Evolutionary conservation across 345 rosid genomes (phyloP), one percentile per base, ranked within the genome.

Genomic region (Anacardium occidentale): DNA sequence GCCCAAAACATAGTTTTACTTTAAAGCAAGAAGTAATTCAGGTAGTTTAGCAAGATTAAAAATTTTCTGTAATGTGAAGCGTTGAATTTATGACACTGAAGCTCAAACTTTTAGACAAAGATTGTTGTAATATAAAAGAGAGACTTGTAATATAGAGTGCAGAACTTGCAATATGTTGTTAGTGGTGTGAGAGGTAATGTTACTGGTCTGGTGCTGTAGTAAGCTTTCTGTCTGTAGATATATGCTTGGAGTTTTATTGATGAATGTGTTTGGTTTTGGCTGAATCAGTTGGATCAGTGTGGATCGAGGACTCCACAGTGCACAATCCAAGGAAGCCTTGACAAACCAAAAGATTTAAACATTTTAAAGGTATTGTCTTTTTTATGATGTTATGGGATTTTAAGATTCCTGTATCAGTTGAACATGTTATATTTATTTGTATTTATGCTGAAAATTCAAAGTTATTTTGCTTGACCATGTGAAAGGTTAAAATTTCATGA

Each of bases 231-330:
- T 40, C 18, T 47, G 42, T 47, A 5, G 44, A 7, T 66, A 18
- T 52, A 12, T 58, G 29, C n/a, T 24, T 20, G 13, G 34, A 12
- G 62, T 47, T 18, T 57, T 40, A 34, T 24, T 26, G 59, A 47
- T 62, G 20, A 40, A 73, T 64, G 40, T 21, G 13, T 59, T 22
- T 34, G 29, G 17, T 67, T 61, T 78, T 67, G 40, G 45, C 72
- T 40, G 56, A 42, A 55, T 77, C 86, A 91, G 97, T 82, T 94
- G 70, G 91, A 88, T 53, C 97, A 91, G 71, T 82, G 87, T 83
- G 95, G 98, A 64, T 75, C 84, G 83, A 80, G 97, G 82, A 94
- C 94, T 66, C 91, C 89, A 44, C 98, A 91, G 79, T 90, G 96
- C 77, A 94, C 98, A 2, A 85, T 94, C 63, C 98, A 84, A 75